Conservation (phyloP, 2,329 filamentous ascomycete genomes). For the Helminthosporium solani region DNA sequence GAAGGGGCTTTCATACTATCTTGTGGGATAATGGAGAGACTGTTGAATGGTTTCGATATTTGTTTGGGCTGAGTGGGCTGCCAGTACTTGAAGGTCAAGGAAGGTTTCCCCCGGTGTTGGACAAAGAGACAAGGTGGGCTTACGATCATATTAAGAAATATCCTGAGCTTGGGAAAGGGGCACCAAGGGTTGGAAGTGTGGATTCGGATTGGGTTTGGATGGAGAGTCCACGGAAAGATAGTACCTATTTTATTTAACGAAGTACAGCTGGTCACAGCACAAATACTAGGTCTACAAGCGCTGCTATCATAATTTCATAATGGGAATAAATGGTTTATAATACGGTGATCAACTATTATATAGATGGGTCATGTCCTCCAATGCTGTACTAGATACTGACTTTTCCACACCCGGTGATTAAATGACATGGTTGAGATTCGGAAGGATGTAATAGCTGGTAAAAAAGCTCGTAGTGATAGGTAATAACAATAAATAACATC, state of each 20-base stretch:
- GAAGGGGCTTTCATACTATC: slow-evolving; percentile 55
- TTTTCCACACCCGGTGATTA: too few species aligned
- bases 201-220: slow-evolving; percentile 8
- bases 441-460: too few species aligned
- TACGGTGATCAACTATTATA: too few species aligned
- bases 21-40: slow-evolving; percentile 56
- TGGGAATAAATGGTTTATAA: too few species aligned
- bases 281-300: too few species aligned
- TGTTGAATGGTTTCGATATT: slow-evolving; percentile 46
- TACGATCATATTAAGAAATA: slow-evolving; percentile 41
- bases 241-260: slow-evolving; percentile 1
- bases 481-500: too few species aligned
- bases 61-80: slow-evolving; percentile 55
- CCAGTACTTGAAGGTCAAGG: slow-evolving; percentile 48
- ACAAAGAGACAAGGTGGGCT: slow-evolving; percentile 19
- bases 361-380: too few species aligned
- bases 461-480: too few species aligned
- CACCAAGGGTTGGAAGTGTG: background rate
- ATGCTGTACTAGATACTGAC: too few species aligned
- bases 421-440: too few species aligned
- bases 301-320: too few species aligned
- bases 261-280: too few species aligned
- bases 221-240: slow-evolving; percentile 1
- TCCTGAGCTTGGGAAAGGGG: slow-evolving; percentile 15
- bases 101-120: slow-evolving; percentile 17